Evolutionary conservation across 2,329 filamentous ascomycete species (phyloP).

Genomic region (Aspergillus felis): DNA sequence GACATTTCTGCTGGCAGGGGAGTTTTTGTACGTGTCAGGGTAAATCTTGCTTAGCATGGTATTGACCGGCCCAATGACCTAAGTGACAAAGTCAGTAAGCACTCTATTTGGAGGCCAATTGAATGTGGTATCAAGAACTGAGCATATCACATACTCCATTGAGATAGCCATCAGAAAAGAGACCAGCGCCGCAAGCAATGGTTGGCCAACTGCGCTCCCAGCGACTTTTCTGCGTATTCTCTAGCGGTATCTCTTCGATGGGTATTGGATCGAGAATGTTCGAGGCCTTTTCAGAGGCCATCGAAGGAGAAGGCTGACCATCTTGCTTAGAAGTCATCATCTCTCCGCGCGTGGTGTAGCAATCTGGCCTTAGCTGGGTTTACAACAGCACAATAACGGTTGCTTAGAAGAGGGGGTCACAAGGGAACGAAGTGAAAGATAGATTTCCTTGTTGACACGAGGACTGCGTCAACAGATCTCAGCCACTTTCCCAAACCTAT

Average conservation of each 20-base stretch:
- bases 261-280: constrained; percentile 1
- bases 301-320: not conserved
- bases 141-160: constrained; percentile 61
- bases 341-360: not conserved
- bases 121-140: not conserved
- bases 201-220: constrained; percentile 65
- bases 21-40: constrained; percentile 62
- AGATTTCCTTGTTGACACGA: not conserved
- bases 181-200: constrained; percentile 81
- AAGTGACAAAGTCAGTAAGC: constrained; percentile 1
- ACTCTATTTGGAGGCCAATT: not conserved
- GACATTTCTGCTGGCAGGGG: constrained; percentile 68
- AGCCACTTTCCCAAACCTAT: not conserved
- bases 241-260: constrained; percentile 23
- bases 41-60: constrained; percentile 71
- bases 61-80: constrained; percentile 82
- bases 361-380: not conserved
- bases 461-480: not conserved
- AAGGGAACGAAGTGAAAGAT: not conserved
- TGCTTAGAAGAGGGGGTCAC: not conserved
- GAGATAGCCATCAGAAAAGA: constrained; percentile 90
- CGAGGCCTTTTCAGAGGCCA: constrained; percentile 3
- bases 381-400: not conserved
- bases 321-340: not conserved
- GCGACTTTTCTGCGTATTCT: constrained; percentile 31